These are phyloP conservation scores for Peltaster fructicola DNA, from an alignment of 2,329 filamentous ascomycete species.

Conservation along the genomic window DNA sequence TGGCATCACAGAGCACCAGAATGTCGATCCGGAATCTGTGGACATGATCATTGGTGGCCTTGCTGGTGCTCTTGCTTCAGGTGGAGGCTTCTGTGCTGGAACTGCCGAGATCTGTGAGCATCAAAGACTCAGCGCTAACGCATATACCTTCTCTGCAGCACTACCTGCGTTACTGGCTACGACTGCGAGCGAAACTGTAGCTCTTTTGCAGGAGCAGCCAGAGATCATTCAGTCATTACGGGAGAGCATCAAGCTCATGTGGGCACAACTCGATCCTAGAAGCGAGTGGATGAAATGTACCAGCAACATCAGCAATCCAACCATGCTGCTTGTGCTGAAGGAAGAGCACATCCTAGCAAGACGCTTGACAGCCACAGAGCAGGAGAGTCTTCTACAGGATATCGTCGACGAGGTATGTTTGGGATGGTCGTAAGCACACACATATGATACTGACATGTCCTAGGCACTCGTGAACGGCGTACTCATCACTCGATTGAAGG, in stretches of 20 bases:
- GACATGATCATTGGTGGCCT: constrained; percentile 96
- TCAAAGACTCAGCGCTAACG: constrained; percentile 78
- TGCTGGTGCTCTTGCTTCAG: constrained; percentile 74
- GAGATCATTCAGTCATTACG: constrained; percentile 62
- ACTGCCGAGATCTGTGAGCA: constrained; percentile 85
- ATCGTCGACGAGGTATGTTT: constrained; percentile 79
- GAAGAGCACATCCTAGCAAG: constrained; percentile 59
- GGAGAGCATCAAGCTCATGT: constrained; percentile 75
- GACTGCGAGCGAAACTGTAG: constrained; percentile 83
- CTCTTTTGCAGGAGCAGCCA: constrained; percentile 69
- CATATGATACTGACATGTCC: constrained; percentile 4
- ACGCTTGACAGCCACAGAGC: constrained; percentile 52
- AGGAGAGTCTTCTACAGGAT: constrained; percentile 73
- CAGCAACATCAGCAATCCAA: constrained; percentile 67
- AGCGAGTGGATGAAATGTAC: constrained; percentile 84
- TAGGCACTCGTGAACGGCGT: constrained; percentile 76
- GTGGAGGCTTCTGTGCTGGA: constrained; percentile 90
- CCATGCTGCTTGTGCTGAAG: constrained; percentile 72
- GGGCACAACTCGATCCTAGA: constrained; percentile 71
- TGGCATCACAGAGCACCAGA: constrained; percentile 87
- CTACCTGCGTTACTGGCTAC: constrained; percentile 86
- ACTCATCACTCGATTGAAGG: constrained; percentile 73
- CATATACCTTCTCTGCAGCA: constrained; percentile 92
- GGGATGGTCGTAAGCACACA: neutral
- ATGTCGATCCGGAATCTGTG: constrained; percentile 80